Evolutionary conservation across 2,329 filamentous ascomycete species (phyloP).

Genomic region (Aspergillus oerlinghausenensis): DNA sequence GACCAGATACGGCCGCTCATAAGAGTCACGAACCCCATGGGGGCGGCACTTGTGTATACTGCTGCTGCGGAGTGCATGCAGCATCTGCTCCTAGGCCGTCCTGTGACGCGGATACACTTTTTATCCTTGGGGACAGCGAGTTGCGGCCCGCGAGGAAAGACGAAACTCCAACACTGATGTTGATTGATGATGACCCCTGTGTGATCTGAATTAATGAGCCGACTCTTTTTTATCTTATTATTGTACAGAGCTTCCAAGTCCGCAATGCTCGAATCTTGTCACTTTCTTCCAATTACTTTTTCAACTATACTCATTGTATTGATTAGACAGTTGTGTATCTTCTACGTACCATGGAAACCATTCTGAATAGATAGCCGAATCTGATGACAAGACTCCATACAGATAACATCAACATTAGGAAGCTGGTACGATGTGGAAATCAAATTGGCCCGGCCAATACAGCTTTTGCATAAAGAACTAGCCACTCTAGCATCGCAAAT

Average conservation of each 20-base stretch:
- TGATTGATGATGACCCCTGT: constrained; percentile 9
- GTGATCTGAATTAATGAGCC: constrained; percentile 6
- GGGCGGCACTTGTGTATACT: neutral
- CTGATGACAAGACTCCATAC: neutral
- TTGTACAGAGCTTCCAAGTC: constrained; percentile 7
- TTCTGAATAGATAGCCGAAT: neutral
- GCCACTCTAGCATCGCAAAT: neutral
- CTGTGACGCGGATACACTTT: neutral
- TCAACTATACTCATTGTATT: constrained; percentile 2
- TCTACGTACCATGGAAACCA: neutral
- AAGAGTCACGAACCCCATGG: constrained; percentile 1
- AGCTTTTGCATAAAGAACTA: neutral
- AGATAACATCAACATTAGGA: too few relatives aligned
- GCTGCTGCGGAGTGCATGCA: neutral
- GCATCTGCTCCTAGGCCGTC: neutral
- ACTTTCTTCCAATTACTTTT: neutral
- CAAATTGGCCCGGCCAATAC: neutral
- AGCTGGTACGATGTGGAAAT: neutral
- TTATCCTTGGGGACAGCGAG: neutral
- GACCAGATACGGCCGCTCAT: constrained; percentile 60
- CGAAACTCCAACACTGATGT: neutral
- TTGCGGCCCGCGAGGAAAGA: neutral
- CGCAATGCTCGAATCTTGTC: neutral
- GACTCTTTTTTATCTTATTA: neutral
- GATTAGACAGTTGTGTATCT: neutral